Percentiles rank a stretch among this genome's conserved stretches.
Evolutionary conservation across 768 basidiomycete species (phyloP).

Genomic region (Tylopilus vinaceipallidus): DNA sequence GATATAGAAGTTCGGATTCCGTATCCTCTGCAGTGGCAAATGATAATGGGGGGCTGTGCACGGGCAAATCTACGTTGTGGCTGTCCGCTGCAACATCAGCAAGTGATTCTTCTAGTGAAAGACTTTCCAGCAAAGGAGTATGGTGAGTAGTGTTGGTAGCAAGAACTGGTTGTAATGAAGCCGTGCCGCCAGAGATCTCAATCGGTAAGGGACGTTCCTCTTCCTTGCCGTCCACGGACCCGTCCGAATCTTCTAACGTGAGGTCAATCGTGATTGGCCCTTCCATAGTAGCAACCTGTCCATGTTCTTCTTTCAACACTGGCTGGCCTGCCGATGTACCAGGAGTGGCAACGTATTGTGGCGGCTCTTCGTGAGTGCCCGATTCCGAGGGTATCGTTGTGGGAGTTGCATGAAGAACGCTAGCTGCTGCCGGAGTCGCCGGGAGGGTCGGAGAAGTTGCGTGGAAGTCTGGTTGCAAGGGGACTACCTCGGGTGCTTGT

Average conservation of each 20-base stretch:
- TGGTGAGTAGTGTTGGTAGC: constrained; percentile 11
- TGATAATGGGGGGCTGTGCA: constrained; percentile 19
- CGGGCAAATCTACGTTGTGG: constrained; percentile 18
- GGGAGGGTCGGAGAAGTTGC: not conserved
- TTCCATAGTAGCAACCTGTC: not conserved
- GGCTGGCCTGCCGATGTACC: not conserved
- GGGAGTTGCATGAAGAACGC: not conserved
- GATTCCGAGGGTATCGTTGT: not conserved
- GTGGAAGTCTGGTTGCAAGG: not conserved
- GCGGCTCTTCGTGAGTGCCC: not conserved
- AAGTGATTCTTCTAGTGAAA: constrained; percentile 20
- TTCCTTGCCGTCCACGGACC: constrained; percentile 13
- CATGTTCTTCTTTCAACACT: not conserved
- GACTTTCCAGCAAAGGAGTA: constrained; percentile 20
- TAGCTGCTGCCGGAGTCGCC: not conserved
- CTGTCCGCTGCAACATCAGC: not conserved
- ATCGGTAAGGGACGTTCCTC: constrained; percentile 11
- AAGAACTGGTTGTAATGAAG: constrained; percentile 7
- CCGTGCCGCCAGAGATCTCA: constrained; percentile 1
- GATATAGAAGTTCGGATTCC: constrained; percentile 9
- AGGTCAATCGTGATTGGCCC: constrained; percentile 29
- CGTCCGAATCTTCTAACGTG: constrained; percentile 24
- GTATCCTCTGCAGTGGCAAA: constrained; percentile 9
- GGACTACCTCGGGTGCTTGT: not conserved
- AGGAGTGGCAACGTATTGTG: not conserved